A percentile compares a stretch with the other conserved stretches of the same genome.
Evolutionary conservation across 2,329 filamentous ascomycete species (phyloP).

Genomic region (Myriosclerotinia duriaeana): DNA sequence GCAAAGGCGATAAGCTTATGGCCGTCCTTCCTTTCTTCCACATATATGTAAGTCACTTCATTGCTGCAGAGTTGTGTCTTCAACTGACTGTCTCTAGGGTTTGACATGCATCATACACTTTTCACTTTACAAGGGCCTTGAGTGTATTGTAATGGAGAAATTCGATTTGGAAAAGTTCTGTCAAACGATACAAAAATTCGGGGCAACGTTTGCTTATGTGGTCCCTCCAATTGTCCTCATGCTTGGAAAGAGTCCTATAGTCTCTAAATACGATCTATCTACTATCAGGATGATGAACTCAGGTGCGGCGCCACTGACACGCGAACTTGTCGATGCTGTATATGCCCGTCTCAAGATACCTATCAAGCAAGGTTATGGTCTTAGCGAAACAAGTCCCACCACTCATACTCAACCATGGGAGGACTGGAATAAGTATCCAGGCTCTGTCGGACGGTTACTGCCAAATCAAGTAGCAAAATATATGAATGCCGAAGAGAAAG

Average conservation of each 20-base stretch:
- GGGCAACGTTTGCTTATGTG: slow-evolving; percentile 75
- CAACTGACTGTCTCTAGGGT: slow-evolving; percentile 44
- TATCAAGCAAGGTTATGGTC: slow-evolving; percentile 89
- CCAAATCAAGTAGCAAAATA: slow-evolving; percentile 81
- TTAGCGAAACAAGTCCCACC: slow-evolving; percentile 82
- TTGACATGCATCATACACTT: slow-evolving; percentile 72
- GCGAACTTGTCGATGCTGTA: slow-evolving; percentile 74
- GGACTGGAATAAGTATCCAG: slow-evolving; percentile 74
- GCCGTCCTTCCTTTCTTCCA: slow-evolving; percentile 88
- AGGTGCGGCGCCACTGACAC: slow-evolving; percentile 80
- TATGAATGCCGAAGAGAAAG: slow-evolving; percentile 63
- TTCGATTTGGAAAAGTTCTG: slow-evolving; percentile 84
- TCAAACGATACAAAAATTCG: slow-evolving; percentile 68
- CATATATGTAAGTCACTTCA: slow-evolving; percentile 67
- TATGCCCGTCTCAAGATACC: slow-evolving; percentile 72
- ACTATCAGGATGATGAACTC: slow-evolving; percentile 81
- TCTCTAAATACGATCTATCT: slow-evolving; percentile 78
- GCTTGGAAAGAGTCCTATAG: slow-evolving; percentile 74
- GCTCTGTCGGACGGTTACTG: slow-evolving; percentile 73
- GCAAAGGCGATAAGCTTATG: slow-evolving; percentile 68
- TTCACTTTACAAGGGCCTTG: slow-evolving; percentile 62
- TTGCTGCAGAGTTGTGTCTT: neutral
- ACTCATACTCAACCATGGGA: slow-evolving; percentile 72
- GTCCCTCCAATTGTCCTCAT: slow-evolving; percentile 82
- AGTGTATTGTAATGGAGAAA: slow-evolving; percentile 69